A percentile compares a stretch with the other conserved stretches of the same genome.
phyloP scores from a whole-genome alignment of 257 asterid genomes.

The Eustoma russellianum region DNA sequence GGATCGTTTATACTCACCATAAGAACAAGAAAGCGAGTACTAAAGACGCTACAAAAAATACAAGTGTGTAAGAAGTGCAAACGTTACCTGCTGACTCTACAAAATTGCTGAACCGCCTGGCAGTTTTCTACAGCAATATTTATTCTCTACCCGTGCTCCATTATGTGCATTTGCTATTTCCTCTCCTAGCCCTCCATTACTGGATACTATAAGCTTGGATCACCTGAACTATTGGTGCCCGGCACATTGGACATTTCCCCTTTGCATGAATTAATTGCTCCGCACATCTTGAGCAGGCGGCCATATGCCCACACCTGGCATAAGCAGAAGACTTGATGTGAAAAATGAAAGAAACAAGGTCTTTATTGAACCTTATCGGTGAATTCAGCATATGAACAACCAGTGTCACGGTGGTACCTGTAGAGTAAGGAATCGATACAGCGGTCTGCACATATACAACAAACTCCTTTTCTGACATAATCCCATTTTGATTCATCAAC shows the following conservation, averaged over 20 bases:
- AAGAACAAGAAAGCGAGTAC: neutral
- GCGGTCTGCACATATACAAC: conserved; percentile 58
- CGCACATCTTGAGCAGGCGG: conserved; percentile 74
- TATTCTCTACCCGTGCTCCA: neutral
- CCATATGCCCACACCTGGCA: conserved; percentile 93
- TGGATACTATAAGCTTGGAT: conserved; percentile 64
- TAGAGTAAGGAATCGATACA: conserved; percentile 67
- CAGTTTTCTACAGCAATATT: conserved; percentile 2
- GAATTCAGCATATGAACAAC: neutral
- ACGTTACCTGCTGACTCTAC: conserved; percentile 11
- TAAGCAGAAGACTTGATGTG: neutral
- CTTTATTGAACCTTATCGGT: no score
- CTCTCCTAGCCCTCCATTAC: conserved; percentile 11
- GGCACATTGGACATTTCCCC: conserved; percentile 86
- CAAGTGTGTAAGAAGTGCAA: neutral
- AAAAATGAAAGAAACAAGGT: neutral
- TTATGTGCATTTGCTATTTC: neutral
- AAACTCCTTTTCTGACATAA: conserved; percentile 63
- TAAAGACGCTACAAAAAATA: neutral
- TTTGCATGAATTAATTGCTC: conserved; percentile 38
- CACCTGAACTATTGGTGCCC: conserved; percentile 69
- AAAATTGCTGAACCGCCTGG: conserved; percentile 2
- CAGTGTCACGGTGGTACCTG: conserved; percentile 38
- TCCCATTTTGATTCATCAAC: conserved; percentile 56
- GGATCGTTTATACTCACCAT: no score